Evolutionary conservation across 225 moss, liverwort and hornwort genomes (phyloP).

Genomic region (Ulota crispa): DNA sequence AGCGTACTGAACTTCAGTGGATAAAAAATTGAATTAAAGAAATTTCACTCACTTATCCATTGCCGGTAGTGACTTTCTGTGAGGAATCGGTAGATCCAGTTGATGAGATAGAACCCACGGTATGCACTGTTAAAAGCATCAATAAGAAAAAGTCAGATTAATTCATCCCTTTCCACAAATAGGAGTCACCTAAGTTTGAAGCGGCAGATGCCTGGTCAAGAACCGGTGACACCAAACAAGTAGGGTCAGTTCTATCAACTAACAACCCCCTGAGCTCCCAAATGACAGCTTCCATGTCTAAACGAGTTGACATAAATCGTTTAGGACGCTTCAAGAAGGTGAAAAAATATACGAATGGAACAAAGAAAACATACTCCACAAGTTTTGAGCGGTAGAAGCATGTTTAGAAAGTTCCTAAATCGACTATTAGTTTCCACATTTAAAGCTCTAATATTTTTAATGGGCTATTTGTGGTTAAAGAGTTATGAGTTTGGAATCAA

Average conservation of each 20-base stretch:
- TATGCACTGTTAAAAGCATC: slow-evolving; percentile 53
- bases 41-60: slow-evolving; percentile 69
- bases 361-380: neutral
- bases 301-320: neutral
- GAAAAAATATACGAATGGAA: neutral
- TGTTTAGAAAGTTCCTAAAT: neutral
- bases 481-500: neutral
- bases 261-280: neutral
- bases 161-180: neutral
- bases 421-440: neutral
- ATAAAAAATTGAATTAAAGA: neutral
- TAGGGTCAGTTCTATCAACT: neutral
- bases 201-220: neutral
- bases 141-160: neutral
- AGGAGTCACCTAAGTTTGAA: neutral
- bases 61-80: slow-evolving; percentile 69
- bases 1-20: neutral
- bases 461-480: neutral
- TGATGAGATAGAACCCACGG: slow-evolving; percentile 80
- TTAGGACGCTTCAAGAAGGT: neutral
- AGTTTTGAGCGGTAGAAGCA: neutral
- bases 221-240: neutral
- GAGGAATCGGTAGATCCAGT: slow-evolving; percentile 90
- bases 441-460: neutral
- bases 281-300: neutral